Evolutionary conservation across 805 yeast species (phyloP), one percentile per base, ranked within the genome.

Genomic region (Starmerella kuoi): DNA sequence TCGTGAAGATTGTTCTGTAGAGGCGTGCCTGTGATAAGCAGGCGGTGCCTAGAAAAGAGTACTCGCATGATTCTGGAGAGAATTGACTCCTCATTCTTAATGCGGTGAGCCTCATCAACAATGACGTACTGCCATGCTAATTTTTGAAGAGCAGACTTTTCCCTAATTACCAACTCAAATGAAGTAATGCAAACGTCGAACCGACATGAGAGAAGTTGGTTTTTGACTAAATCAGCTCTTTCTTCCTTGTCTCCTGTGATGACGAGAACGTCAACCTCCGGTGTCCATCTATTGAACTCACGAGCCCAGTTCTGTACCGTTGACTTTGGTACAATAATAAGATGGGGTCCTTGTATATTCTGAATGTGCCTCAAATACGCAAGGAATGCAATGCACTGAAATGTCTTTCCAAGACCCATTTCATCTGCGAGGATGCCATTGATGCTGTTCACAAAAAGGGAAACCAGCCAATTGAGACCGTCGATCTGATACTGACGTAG

Each of bases 401-500:
- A 65, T 3, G 98, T 88, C 61, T 88, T 88, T 42, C 98, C 98
- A 22, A 88, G 68, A 2, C 98, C 98, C 98, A 91, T 88, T 61
- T 88, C 98, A 61, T 88, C 98, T 6, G 98, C 98, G 35, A 88
- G 65, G 30, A 88, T 88, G 12, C 98, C 98, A 3, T 94, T 81
- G 26, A 88, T 69, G 44, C 79, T 70, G 57, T 88, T 84, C 53
- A 84, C 87, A 57, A 85, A 83, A 22, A 91, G 63, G 0, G 91
- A 76, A 11, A 88, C 79, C 43, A 88, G 69, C 98, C 98, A 88
- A 61, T 91, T 91, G 40, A 88, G 69, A 37, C 98, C 98, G 57
- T 86, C 95, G 27, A 88, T 67, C 63, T 88, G 98, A 59, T 91
- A 88, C 54, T 83, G 94, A 57, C 98, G 71, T 47, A 91, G 64